Percentiles rank a stretch among this genome's conserved stretches.
phyloP scores from a whole-genome alignment of 2,329 filamentous ascomycete genomes.

The Cercospora sp. region DNA sequence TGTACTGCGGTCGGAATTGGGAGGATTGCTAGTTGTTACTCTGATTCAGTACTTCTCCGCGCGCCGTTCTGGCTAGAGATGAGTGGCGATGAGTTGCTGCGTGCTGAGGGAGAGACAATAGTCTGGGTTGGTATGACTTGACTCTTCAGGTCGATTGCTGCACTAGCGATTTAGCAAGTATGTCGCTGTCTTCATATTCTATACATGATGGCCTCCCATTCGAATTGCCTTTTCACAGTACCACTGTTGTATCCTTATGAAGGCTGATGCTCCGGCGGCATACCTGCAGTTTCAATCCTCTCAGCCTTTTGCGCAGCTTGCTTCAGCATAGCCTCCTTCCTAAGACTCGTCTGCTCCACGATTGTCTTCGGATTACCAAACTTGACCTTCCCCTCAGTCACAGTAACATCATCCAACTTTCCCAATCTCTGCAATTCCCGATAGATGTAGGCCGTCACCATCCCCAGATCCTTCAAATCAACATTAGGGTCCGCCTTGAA shows the following conservation, averaged over 20 bases:
- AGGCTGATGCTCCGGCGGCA: slow-evolving; percentile 12
- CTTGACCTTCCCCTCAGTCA: slow-evolving; percentile 50
- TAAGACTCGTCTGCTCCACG: slow-evolving; percentile 35
- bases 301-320: slow-evolving; percentile 15
- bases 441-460: slow-evolving; percentile 64
- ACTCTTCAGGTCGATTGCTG: not conserved
- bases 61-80: not conserved
- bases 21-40: not conserved
- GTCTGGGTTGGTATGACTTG: not conserved
- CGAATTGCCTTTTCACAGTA: not conserved
- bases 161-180: not conserved
- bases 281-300: slow-evolving; percentile 4
- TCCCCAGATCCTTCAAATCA: slow-evolving; percentile 60
- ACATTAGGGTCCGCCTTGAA: slow-evolving; percentile 72
- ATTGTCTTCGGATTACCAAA: slow-evolving; percentile 52
- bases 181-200: not conserved
- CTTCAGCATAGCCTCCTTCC: slow-evolving; percentile 27
- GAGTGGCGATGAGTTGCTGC: not conserved
- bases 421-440: slow-evolving; percentile 58
- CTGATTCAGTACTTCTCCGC: not conserved
- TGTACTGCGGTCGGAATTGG: not conserved
- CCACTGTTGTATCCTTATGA: not conserved
- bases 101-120: not conserved
- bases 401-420: slow-evolving; percentile 52
- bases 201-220: not conserved